Evolutionary conservation across 441 rosid species (phyloP).

Genomic region (Raphanus hybrid): DNA sequence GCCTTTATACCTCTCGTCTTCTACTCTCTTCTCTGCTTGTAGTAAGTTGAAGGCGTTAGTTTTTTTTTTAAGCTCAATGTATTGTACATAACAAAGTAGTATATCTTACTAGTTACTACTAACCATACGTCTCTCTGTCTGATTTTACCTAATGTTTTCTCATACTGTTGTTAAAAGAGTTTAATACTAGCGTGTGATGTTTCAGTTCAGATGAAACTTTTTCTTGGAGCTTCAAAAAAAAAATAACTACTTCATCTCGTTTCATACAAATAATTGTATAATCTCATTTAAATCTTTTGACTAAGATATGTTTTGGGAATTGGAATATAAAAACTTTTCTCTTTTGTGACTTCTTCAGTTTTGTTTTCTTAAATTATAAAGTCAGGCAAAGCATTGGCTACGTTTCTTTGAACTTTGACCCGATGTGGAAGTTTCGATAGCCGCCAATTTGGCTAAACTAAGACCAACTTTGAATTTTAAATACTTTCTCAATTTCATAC

Average conservation of each 20-base stretch:
- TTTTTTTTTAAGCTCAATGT: neutral
- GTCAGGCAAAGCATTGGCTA: conserved; percentile 14
- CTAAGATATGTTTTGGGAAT: neutral
- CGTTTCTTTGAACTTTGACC: conserved; percentile 36
- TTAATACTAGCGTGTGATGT: neutral
- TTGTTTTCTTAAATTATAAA: neutral
- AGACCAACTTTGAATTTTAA: conserved; percentile 25
- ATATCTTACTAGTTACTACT: neutral
- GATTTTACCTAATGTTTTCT: neutral
- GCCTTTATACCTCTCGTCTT: conserved; percentile 96
- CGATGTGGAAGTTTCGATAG: conserved; percentile 23
- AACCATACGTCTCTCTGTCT: neutral
- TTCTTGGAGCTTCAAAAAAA: neutral
- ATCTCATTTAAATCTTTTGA: neutral
- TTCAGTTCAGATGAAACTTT: neutral
- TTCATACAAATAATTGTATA: neutral
- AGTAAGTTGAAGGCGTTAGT: neutral
- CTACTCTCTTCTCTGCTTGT: conserved; percentile 92
- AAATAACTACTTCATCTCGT: neutral
- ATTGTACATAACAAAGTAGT: conserved; percentile 22
- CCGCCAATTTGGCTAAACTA: conserved; percentile 35
- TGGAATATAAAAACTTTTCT: neutral
- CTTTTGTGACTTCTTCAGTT: neutral
- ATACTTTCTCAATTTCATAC: neutral
- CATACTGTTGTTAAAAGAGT: neutral